phyloP scores from a whole-genome alignment of 2,329 filamentous ascomycete species.

The Aschersonia sp. region DNA sequence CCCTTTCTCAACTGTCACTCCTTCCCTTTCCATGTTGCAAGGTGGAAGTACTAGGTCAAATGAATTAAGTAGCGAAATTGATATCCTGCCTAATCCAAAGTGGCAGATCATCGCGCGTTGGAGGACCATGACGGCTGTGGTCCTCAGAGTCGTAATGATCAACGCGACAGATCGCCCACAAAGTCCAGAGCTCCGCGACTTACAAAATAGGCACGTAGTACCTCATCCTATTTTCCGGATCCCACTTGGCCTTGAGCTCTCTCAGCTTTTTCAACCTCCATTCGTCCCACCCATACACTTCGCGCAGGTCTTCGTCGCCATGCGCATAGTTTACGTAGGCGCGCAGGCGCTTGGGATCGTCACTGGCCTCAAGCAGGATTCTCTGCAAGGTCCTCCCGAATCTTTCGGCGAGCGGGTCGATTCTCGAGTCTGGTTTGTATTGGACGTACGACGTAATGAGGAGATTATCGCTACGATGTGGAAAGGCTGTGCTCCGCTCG shows the following conservation, averaged over 20 bases:
- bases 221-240: slow-evolving; percentile 1
- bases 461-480: slow-evolving; percentile 8
- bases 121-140: too few species aligned
- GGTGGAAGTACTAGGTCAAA: too few species aligned
- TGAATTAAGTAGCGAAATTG: too few species aligned
- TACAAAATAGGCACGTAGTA: slow-evolving; percentile 1
- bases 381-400: not conserved
- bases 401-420: slow-evolving; percentile 6
- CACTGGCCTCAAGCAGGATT: too few species aligned
- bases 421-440: slow-evolving; percentile 6
- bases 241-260: not conserved
- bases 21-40: too few species aligned
- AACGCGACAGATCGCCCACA: too few species aligned
- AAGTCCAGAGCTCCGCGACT: too few species aligned
- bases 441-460: slow-evolving; percentile 5
- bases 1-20: too few species aligned
- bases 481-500: slow-evolving; percentile 7
- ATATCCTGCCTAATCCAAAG: too few species aligned
- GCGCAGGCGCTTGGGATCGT: too few species aligned
- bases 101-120: too few species aligned
- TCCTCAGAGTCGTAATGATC: too few species aligned
- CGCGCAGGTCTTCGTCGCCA: slow-evolving; percentile 8
- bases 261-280: not conserved
- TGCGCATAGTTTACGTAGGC: slow-evolving; percentile 12
- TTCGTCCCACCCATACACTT: slow-evolving; percentile 8